Percentiles rank a stretch among this genome's conserved stretches.
phyloP scores from a whole-genome alignment of 805 yeast species.

The Barnettozyma wickerhamii region DNA sequence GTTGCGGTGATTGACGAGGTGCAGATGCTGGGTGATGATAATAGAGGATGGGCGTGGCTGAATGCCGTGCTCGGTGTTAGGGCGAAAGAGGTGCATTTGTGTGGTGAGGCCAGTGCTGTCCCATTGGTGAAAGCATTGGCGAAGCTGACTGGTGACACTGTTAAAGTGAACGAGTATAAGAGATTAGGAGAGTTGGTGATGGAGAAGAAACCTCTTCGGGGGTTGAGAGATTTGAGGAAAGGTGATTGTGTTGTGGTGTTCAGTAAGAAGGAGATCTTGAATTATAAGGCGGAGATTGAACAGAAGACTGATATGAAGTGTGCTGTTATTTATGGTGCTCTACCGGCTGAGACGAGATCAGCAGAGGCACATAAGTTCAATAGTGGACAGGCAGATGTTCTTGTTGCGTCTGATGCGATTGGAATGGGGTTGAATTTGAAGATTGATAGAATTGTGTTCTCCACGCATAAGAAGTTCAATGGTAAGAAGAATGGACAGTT shows the following conservation, averaged over 20 bases:
- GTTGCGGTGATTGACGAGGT: conserved; percentile 93
- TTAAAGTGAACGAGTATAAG: conserved; percentile 65
- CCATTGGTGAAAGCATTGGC: conserved; percentile 57
- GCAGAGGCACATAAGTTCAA: conserved; percentile 81
- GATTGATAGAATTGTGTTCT: conserved; percentile 76
- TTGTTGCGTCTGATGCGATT: conserved; percentile 94
- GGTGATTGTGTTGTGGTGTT: conserved; percentile 94
- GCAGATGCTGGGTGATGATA: conserved; percentile 82
- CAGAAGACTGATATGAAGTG: conserved; percentile 56
- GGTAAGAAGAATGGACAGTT: conserved; percentile 49
- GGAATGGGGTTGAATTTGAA: conserved; percentile 96
- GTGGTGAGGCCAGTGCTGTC: conserved; percentile 91
- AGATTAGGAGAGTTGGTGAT: conserved; percentile 71
- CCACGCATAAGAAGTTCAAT: conserved; percentile 62
- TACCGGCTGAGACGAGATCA: conserved; percentile 92
- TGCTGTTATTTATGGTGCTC: conserved; percentile 90
- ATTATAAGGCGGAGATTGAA: conserved; percentile 67
- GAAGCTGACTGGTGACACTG: conserved; percentile 71
- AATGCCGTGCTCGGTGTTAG: conserved; percentile 81
- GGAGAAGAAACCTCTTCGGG: conserved; percentile 36
- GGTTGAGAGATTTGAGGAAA: conserved; percentile 38
- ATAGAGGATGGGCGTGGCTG: conserved; percentile 94
- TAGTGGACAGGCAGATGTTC: conserved; percentile 69
- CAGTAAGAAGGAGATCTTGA: conserved; percentile 68
- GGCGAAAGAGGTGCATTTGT: conserved; percentile 82